A percentile compares a stretch with the other conserved stretches of the same genome.
These are phyloP conservation scores for Xanthoconium stramineum DNA, from an alignment of 768 basidiomycete species.

Conservation along the genomic window DNA sequence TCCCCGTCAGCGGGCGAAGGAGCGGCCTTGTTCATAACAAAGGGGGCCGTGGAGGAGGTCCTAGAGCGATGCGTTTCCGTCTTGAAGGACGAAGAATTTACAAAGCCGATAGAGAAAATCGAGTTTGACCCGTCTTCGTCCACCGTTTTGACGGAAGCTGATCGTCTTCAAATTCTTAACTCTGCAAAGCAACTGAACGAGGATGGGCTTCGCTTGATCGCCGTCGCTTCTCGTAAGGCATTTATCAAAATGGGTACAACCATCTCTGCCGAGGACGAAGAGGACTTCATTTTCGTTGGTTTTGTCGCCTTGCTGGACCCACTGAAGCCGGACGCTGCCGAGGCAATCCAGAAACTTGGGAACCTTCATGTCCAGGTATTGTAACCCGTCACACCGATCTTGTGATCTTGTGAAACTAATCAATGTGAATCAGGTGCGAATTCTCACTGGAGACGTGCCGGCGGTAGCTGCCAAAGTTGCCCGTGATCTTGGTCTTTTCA, in stretches of 20 bases:
- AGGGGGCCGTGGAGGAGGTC: constrained; percentile 34
- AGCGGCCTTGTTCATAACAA: constrained; percentile 28
- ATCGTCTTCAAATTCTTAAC: constrained; percentile 23
- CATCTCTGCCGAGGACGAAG: constrained; percentile 25
- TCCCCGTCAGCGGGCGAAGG: constrained; percentile 2
- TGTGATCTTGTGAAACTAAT: constrained; percentile 1
- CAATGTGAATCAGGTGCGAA: constrained; percentile 26
- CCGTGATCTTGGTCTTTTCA: constrained; percentile 34
- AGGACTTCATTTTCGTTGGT: constrained; percentile 29
- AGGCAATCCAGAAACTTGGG: constrained; percentile 28
- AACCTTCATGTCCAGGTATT: constrained; percentile 30
- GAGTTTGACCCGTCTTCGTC: constrained; percentile 18
- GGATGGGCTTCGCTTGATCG: constrained; percentile 30
- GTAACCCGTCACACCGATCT: background rate
- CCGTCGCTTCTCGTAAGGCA: constrained; percentile 25
- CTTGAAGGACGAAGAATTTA: constrained; percentile 17
- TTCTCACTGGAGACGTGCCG: constrained; percentile 35
- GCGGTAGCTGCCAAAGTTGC: constrained; percentile 38
- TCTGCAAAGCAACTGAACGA: constrained; percentile 30
- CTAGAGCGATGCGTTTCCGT: constrained; percentile 26
- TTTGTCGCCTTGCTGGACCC: constrained; percentile 31
- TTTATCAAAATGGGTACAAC: constrained; percentile 12
- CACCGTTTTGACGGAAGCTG: constrained; percentile 13
- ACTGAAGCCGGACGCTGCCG: constrained; percentile 31
- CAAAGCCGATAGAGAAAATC: constrained; percentile 8